Conservation (phyloP, 2,329 filamentous ascomycete species). For the Emergomyces orientalis region DNA sequence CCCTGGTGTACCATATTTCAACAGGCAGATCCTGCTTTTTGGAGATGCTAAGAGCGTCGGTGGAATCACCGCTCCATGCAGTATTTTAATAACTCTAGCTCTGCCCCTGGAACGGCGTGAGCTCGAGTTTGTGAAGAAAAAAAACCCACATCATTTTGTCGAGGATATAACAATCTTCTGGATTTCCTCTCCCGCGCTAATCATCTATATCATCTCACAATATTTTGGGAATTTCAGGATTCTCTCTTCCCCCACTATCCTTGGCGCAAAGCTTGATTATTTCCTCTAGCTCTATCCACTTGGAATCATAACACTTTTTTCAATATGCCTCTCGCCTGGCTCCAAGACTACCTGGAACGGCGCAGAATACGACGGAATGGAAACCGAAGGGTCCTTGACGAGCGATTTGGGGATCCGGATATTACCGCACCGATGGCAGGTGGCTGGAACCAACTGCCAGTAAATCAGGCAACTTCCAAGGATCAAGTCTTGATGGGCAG, state of each 20-base stretch:
- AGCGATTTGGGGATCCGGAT: slow-evolving; percentile 14
- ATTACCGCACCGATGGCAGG: slow-evolving; percentile 18
- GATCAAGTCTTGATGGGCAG: not conserved
- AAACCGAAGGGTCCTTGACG: slow-evolving; percentile 14
- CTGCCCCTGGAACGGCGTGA: slow-evolving; percentile 1
- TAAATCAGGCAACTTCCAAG: not conserved
- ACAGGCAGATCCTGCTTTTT: not conserved
- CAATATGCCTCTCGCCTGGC: slow-evolving; percentile 5
- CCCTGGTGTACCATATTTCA: not conserved
- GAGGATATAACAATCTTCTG: not conserved
- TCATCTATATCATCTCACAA: not conserved
- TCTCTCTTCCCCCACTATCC: not conserved
- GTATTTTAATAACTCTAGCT: slow-evolving; percentile 2
- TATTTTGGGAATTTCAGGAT: not conserved
- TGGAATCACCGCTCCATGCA: not conserved
- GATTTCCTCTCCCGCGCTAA: not conserved
- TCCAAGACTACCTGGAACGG: slow-evolving; percentile 14
- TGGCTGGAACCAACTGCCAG: slow-evolving; percentile 16
- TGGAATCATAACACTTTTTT: not conserved
- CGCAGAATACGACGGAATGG: slow-evolving; percentile 11
- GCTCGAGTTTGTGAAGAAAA: not conserved
- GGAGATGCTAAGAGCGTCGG: not conserved
- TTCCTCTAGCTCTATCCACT: not conserved
- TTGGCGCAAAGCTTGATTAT: not conserved
- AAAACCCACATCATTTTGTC: not conserved